Evolutionary conservation across 2,329 filamentous ascomycete genomes (phyloP).

Genomic region (Microascus cirrosus): DNA sequence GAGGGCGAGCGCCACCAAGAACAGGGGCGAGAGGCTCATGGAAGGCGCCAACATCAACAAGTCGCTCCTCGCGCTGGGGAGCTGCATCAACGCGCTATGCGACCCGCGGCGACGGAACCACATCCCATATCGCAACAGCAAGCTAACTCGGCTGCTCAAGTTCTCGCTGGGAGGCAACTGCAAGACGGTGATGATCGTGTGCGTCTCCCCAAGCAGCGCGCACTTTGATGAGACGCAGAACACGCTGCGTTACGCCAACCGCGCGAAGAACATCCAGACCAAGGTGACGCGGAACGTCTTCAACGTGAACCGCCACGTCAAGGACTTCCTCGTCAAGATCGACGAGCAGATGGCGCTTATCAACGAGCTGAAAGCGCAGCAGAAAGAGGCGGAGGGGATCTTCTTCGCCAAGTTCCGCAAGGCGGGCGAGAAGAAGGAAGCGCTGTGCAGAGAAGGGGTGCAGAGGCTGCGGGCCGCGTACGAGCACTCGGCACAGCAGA

Average conservation of each 20-base stretch:
- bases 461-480: slow-evolving; percentile 72
- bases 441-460: slow-evolving; percentile 65
- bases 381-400: slow-evolving; percentile 73
- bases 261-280: slow-evolving; percentile 98
- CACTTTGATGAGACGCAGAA: slow-evolving; percentile 99
- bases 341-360: slow-evolving; percentile 97
- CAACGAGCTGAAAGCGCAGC: slow-evolving; percentile 86
- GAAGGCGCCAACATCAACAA: slow-evolving; percentile 99
- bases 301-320: slow-evolving; percentile 97
- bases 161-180: slow-evolving; percentile 97
- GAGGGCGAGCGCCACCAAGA: slow-evolving; percentile 91
- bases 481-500: slow-evolving; percentile 65
- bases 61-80: slow-evolving; percentile 83
- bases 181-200: slow-evolving; percentile 99
- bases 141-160: slow-evolving; percentile 87
- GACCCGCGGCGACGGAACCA: slow-evolving; percentile 86
- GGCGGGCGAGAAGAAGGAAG: slow-evolving; percentile 74
- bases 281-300: slow-evolving; percentile 99
- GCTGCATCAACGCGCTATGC: slow-evolving; percentile 97
- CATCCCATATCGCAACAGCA: slow-evolving; percentile 95
- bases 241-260: slow-evolving; percentile 90
- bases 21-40: slow-evolving; percentile 77
- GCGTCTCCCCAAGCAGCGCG: slow-evolving; percentile 88
- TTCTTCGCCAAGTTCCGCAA: slow-evolving; percentile 87
- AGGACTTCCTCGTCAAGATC: slow-evolving; percentile 98